Percentiles rank a stretch among this genome's conserved stretches.
phyloP scores from a whole-genome alignment of 2,329 filamentous ascomycete species.

The Clonostachys solani region DNA sequence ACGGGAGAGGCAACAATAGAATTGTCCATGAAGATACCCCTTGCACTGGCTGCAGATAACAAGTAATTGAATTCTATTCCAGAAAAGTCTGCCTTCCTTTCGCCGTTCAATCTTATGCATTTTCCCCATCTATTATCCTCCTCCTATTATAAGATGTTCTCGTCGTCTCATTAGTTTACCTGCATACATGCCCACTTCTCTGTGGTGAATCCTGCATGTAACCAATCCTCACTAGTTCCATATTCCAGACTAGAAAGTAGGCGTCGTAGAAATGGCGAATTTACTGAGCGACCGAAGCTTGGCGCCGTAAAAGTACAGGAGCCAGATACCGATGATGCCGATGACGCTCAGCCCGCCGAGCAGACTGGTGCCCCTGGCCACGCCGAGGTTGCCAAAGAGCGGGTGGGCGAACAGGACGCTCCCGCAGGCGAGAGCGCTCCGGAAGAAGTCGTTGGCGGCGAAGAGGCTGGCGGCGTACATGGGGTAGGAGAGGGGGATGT shows the following conservation, averaged over 20 bases:
- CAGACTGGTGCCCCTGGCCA: slow-evolving; percentile 51
- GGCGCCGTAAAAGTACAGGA: slow-evolving; percentile 53
- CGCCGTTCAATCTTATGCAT: no score
- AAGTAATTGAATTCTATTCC: no score
- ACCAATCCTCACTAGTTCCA: no score
- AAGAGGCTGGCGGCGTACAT: slow-evolving; percentile 55
- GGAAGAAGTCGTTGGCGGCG: slow-evolving; percentile 56
- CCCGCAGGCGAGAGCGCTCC: slow-evolving; percentile 53
- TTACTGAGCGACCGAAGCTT: slow-evolving; percentile 49
- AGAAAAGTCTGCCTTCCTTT: no score
- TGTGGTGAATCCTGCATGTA: no score
- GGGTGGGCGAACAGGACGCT: slow-evolving; percentile 57
- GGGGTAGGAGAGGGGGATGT: slow-evolving; percentile 52
- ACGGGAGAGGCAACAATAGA: no score
- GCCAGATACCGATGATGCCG: slow-evolving; percentile 54
- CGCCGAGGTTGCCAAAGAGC: slow-evolving; percentile 54
- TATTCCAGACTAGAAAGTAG: neutral
- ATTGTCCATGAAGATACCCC: no score
- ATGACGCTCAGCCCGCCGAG: slow-evolving; percentile 50
- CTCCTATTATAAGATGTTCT: no score
- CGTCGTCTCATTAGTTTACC: no score
- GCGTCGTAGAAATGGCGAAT: slow-evolving; percentile 39
- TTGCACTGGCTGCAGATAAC: no score
- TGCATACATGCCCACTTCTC: no score
- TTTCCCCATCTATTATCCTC: no score